Evolutionary conservation across 768 basidiomycete species (phyloP).

Genomic region (Coprinellus micaceus): DNA sequence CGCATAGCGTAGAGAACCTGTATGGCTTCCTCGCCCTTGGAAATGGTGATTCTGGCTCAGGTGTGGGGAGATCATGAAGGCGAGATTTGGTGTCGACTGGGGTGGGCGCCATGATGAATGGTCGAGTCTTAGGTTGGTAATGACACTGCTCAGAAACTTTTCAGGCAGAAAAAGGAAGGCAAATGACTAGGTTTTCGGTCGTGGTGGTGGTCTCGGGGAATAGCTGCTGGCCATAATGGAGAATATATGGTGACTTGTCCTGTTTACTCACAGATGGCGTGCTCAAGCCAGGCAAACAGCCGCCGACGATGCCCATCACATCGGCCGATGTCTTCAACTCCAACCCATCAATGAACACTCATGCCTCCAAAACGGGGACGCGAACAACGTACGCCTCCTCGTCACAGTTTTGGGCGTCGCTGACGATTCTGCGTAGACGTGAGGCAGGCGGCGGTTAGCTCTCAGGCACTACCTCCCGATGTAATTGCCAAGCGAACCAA

Average conservation of each 20-base stretch:
- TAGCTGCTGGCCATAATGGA: not conserved
- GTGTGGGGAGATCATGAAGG: conserved; percentile 65
- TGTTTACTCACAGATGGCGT: conserved; percentile 9
- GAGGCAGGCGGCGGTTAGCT: conserved; percentile 43
- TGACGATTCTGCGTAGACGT: conserved; percentile 33
- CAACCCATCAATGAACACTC: conserved; percentile 13
- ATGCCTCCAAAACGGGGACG: conserved; percentile 50
- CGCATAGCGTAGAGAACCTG: conserved; percentile 87
- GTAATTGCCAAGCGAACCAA: conserved; percentile 72
- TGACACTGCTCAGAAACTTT: conserved; percentile 1
- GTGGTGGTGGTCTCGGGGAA: not conserved
- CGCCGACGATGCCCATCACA: not conserved
- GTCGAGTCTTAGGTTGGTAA: not conserved
- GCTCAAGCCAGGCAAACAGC: conserved; percentile 1
- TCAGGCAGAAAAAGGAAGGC: not conserved
- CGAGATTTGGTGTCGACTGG: conserved; percentile 19
- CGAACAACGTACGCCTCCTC: conserved; percentile 41
- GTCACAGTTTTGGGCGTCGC: not conserved
- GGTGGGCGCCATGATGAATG: conserved; percentile 19
- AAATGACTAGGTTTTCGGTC: not conserved
- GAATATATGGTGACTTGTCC: not conserved
- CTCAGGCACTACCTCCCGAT: conserved; percentile 52
- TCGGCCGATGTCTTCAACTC: not conserved
- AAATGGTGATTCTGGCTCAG: conserved; percentile 75
- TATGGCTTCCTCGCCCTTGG: conserved; percentile 63